A percentile compares a stretch with the other conserved stretches of the same genome.
phyloP scores from a whole-genome alignment of 306 rosid genomes.

The Cicer cuneatum region DNA sequence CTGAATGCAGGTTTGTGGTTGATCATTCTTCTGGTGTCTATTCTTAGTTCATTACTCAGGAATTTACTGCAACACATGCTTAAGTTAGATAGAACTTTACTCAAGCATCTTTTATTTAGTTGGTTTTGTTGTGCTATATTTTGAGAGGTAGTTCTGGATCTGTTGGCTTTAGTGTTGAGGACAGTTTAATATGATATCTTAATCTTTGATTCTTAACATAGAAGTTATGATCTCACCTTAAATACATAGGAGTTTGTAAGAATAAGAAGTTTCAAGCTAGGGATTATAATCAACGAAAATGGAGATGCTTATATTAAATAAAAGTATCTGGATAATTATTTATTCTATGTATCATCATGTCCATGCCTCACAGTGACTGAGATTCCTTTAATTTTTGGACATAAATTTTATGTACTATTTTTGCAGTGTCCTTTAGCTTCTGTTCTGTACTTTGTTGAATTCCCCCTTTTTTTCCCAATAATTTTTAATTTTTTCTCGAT shows the following conservation, averaged over 20 bases:
- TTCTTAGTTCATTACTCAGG: constrained; percentile 6
- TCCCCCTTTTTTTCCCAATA: too few relatives aligned
- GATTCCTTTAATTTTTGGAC: too few relatives aligned
- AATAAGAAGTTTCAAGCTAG: background rate
- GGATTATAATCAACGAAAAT: background rate
- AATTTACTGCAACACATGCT: constrained; percentile 23
- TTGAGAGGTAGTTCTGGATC: constrained; percentile 20
- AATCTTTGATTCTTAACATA: background rate
- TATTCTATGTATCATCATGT: background rate
- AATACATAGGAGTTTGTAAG: background rate
- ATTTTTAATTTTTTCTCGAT: too few relatives aligned
- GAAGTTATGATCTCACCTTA: background rate
- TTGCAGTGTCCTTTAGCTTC: too few relatives aligned
- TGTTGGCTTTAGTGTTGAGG: constrained; percentile 20
- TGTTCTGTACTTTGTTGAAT: too few relatives aligned
- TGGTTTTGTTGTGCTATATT: constrained; percentile 11
- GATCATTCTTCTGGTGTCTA: constrained; percentile 13
- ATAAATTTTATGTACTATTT: too few relatives aligned
- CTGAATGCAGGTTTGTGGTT: constrained; percentile 20
- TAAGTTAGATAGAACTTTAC: background rate
- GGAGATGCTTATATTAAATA: background rate
- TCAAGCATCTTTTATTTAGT: background rate
- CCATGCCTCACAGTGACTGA: background rate
- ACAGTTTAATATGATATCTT: background rate
- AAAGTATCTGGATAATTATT: too few relatives aligned